A percentile compares a stretch with the other conserved stretches of the same genome.
These are phyloP conservation scores for Schizopora paradoxa DNA, from an alignment of 1,284 basidiomycete genomes.

Conservation along the genomic window DNA sequence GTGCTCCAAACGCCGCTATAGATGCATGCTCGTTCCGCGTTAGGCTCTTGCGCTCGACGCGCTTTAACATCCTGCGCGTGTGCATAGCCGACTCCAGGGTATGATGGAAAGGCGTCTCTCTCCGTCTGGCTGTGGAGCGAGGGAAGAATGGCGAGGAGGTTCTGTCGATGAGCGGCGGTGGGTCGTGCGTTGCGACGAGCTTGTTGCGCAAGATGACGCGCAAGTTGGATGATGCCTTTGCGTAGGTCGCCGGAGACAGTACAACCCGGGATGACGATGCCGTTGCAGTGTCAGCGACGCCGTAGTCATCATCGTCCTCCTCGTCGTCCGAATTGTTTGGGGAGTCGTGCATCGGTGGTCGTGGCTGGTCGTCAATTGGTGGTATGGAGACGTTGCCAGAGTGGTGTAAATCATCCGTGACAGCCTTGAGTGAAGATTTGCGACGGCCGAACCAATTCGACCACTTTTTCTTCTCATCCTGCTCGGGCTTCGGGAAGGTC, in stretches of 20 bases:
- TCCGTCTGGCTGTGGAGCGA: conserved; percentile 48
- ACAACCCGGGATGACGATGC: neutral
- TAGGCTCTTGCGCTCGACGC: conserved; percentile 37
- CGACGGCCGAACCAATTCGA: conserved; percentile 38
- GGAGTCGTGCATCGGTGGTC: conserved; percentile 14
- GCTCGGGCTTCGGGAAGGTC: conserved; percentile 23
- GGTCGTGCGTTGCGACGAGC: conserved; percentile 34
- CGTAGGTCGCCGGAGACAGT: conserved; percentile 7
- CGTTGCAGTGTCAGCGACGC: conserved; percentile 8
- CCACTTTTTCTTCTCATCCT: conserved; percentile 44
- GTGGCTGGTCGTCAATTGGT: conserved; percentile 13
- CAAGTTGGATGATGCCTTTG: conserved; percentile 22
- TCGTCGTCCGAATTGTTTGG: conserved; percentile 25
- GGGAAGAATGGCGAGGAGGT: conserved; percentile 50
- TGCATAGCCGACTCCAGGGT: conserved; percentile 44
- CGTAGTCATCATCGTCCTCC: conserved; percentile 23
- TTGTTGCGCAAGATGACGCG: conserved; percentile 35
- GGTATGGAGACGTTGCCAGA: conserved; percentile 10
- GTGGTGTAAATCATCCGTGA: conserved; percentile 1
- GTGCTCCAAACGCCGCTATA: conserved; percentile 45
- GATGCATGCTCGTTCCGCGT: conserved; percentile 40
- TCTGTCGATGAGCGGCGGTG: conserved; percentile 48
- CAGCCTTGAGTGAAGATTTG: conserved; percentile 32
- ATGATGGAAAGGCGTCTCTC: conserved; percentile 34
- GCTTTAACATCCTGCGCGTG: conserved; percentile 44